phyloP scores from a whole-genome alignment of 1,139 yeast species.

The Blastobotrys aristatus region DNA sequence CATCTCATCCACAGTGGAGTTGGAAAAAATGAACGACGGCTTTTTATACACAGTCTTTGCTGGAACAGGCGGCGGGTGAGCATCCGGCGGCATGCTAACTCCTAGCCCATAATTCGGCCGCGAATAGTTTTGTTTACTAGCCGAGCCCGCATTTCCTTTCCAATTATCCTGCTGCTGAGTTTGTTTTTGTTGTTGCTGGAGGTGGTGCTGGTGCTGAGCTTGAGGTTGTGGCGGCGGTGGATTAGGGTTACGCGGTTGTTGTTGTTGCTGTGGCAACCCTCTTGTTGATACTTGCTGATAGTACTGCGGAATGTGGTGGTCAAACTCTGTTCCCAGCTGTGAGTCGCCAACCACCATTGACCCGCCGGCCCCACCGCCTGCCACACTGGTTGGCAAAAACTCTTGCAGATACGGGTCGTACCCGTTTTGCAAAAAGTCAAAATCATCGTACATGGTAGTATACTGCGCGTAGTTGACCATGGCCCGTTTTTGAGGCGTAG shows the following conservation, averaged over 20 bases:
- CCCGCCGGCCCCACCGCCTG: neutral
- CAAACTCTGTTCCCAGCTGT: neutral
- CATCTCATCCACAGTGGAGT: constrained; percentile 13
- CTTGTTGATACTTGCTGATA: neutral
- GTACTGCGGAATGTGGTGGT: neutral
- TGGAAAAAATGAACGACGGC: constrained; percentile 12
- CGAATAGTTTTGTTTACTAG: constrained; percentile 1
- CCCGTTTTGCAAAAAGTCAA: constrained; percentile 2
- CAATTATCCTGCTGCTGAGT: neutral
- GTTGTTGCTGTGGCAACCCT: constrained; percentile 11
- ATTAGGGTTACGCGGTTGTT: neutral
- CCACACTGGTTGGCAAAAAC: neutral
- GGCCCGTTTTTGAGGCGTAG: neutral
- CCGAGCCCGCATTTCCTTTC: neutral
- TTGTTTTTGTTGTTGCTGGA: neutral
- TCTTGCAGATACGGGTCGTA: neutral
- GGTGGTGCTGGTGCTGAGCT: constrained; percentile 1
- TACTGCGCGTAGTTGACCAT: constrained; percentile 3
- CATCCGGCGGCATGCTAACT: constrained; percentile 4
- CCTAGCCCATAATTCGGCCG: constrained; percentile 14
- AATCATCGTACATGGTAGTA: constrained; percentile 4
- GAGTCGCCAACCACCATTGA: neutral
- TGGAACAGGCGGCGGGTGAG: constrained; percentile 12
- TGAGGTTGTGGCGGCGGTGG: neutral
- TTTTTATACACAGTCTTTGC: constrained; percentile 6